These are phyloP conservation scores for Pichia membranifaciens DNA, from an alignment of 805 yeast genomes.

Conservation along the genomic window DNA sequence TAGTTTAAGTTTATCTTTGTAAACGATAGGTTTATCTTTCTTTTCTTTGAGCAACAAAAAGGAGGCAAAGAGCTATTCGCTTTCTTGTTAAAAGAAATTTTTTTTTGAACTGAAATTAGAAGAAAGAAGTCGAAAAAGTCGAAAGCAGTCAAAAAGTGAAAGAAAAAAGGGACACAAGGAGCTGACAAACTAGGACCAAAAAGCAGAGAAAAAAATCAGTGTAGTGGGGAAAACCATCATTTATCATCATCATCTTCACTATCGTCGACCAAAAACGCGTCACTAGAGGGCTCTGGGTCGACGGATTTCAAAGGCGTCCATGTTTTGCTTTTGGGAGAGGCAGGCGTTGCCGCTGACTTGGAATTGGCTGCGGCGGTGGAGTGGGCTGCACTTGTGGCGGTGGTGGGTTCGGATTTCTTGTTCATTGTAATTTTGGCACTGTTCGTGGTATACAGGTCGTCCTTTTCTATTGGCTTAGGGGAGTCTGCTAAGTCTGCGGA, in stretches of 20 bases:
- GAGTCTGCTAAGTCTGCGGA: slow-evolving; percentile 6
- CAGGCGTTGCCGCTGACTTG: slow-evolving; percentile 3
- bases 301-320: slow-evolving; percentile 40
- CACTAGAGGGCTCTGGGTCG: slow-evolving; percentile 37
- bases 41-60: too few species aligned
- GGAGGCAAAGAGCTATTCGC: too few species aligned
- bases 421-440: not conserved
- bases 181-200: too few species aligned
- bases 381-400: not conserved
- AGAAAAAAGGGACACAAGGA: too few species aligned
- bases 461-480: not conserved
- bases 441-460: slow-evolving; percentile 19
- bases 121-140: too few species aligned
- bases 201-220: too few species aligned
- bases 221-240: slow-evolving; percentile 11
- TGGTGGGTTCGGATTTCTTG: not conserved
- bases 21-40: too few species aligned
- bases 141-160: too few species aligned
- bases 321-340: slow-evolving; percentile 24
- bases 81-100: too few species aligned
- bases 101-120: too few species aligned
- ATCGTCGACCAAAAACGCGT: slow-evolving; percentile 46
- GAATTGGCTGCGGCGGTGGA: slow-evolving; percentile 3
- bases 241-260: slow-evolving; percentile 40
- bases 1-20: not conserved